Evolutionary conservation across 345 rosid genomes (phyloP), one percentile per base, ranked within the genome.

Genomic region (Corymbia maculata): DNA sequence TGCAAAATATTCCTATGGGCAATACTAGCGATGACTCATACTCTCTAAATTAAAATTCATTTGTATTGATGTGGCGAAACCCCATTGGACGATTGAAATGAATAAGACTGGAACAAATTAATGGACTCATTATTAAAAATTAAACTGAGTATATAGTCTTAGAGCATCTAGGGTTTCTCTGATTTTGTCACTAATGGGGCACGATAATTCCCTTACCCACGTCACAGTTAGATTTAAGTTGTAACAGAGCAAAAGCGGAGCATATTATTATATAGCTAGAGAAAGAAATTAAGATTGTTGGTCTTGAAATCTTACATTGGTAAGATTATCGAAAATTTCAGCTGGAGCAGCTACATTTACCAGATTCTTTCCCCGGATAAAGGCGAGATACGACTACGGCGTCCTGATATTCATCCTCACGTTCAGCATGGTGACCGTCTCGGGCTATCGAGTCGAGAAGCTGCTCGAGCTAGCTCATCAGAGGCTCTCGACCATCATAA

Each of bases 311-410:
- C 82, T 75, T 9, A 75, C 82, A 36, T 36, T 42, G 26, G 82
- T 75, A 2, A 70, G 36, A 10, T 36, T 19, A 17, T 75, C 82
- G 26, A 36, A 5, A 75, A 52, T 51, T 90, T 88, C 92, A 95
- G 97, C 93, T 90, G 93, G 94, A 47, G 92, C 92, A 52, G 92
- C 95, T 32, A 95, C 99, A 57, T 97, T 95, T 86, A 86, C 92
- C 2, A 91, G 99, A 68, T 97, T 96, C 90, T 92, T 94, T 44
- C 99, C 99, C 16, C 75, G 36, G 87, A 90, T 97, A 36, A 97
- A 94, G 93, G 94, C 95, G 64, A 96, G 97, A 92, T 97, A 96
- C 64, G 99, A 97, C 88, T 97, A 97, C 49, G 99, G 98, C 21
- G 89, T 95, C 32, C 49, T 92, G 91, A 92, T 97, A 90, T 97